A percentile compares a stretch with the other conserved stretches of the same genome.
Conservation (phyloP, 2,329 filamentous ascomycete genomes). For the Fusarium praegraminearum region DNA sequence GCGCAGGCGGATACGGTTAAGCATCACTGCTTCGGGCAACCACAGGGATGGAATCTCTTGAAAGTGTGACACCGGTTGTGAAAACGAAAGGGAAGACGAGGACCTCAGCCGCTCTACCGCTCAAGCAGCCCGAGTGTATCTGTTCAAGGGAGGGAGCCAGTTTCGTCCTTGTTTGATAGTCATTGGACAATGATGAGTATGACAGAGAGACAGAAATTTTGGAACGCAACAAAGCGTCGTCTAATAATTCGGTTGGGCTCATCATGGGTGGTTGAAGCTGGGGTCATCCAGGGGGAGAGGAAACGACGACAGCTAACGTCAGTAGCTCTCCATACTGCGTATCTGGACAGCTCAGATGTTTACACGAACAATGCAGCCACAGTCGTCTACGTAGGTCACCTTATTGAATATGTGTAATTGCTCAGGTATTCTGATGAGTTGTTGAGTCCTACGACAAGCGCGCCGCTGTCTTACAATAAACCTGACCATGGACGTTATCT, state of each 20-base stretch:
- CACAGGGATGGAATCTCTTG: constrained; percentile 27
- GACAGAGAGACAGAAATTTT: constrained; percentile 7
- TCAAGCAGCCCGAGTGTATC: neutral
- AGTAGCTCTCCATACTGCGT: constrained; percentile 1
- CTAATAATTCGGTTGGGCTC: constrained; percentile 5
- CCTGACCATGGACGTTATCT: constrained; percentile 9
- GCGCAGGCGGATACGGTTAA: constrained; percentile 43
- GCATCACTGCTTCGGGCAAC: constrained; percentile 36
- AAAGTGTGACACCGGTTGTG: constrained; percentile 33
- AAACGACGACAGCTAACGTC: constrained; percentile 10
- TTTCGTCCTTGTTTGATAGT: constrained; percentile 34
- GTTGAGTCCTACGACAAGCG: constrained; percentile 10
- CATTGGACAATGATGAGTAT: constrained; percentile 1
- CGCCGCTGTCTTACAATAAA: constrained; percentile 10
- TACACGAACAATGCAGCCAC: constrained; percentile 21
- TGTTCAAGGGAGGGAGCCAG: constrained; percentile 27
- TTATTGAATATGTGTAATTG: neutral
- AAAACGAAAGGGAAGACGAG: constrained; percentile 24
- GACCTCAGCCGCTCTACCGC: neutral
- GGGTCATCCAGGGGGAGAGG: constrained; percentile 19
- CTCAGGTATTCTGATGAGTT: neutral
- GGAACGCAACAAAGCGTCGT: constrained; percentile 18
- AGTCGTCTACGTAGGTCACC: constrained; percentile 7
- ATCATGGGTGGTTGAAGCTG: constrained; percentile 20
- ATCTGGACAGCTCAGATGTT: constrained; percentile 30